phyloP scores from a whole-genome alignment of 441 rosid species.

The Populus hybrid region DNA sequence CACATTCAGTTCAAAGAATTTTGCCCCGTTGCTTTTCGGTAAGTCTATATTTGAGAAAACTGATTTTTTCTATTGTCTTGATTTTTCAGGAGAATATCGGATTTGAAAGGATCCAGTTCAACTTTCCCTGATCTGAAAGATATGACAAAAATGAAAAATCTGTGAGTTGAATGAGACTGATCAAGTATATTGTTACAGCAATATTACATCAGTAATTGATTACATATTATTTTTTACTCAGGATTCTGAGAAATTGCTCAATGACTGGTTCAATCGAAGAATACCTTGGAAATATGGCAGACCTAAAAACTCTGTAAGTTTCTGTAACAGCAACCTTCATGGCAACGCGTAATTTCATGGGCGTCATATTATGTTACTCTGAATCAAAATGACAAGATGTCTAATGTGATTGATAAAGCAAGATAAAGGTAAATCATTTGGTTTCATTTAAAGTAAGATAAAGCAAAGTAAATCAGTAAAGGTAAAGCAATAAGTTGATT shows the following conservation, averaged over 20 bases:
- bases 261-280: constrained; percentile 47
- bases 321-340: too few species aligned
- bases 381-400: background rate
- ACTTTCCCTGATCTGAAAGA: constrained; percentile 46
- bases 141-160: constrained; percentile 15
- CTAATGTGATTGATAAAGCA: background rate
- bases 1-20: background rate
- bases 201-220: background rate
- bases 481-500: background rate
- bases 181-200: background rate
- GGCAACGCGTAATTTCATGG: too few species aligned
- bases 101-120: constrained; percentile 54
- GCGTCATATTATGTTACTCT: background rate
- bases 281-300: constrained; percentile 37
- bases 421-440: background rate
- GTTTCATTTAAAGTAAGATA: background rate
- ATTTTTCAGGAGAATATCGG: constrained; percentile 63
- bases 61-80: background rate
- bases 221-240: constrained; percentile 16
- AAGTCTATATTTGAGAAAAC: background rate
- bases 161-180: constrained; percentile 46
- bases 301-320: constrained; percentile 51
- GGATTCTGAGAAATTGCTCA: constrained; percentile 53
- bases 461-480: background rate
- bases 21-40: background rate